Evolutionary conservation across 78 protist species (phyloP).

Genomic region (slime mould (Dictyostelium discoideum)): DNA sequence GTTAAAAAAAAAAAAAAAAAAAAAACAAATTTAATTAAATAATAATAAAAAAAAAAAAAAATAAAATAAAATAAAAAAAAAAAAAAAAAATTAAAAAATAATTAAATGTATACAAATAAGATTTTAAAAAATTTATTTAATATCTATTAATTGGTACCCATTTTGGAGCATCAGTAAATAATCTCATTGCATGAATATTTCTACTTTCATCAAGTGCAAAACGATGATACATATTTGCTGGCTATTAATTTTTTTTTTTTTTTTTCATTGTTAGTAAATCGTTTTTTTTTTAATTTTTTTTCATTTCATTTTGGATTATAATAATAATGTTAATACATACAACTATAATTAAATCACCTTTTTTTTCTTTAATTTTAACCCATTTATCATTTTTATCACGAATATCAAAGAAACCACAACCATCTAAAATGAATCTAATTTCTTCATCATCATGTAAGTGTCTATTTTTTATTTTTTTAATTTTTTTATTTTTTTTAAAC

Average conservation of each 20-base stretch:
- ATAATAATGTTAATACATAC: conserved; percentile 15
- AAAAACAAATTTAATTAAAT: background rate
- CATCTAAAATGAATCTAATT: conserved; percentile 91
- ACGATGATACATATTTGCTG: conserved; percentile 94
- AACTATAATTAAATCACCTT: conserved; percentile 88
- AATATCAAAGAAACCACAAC: conserved; percentile 94
- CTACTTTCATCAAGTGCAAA: conserved; percentile 85
- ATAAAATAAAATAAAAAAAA: background rate
- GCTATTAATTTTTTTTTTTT: conserved; percentile 41
- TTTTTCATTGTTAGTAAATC: background rate
- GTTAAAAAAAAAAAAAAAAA: conserved; percentile 16
- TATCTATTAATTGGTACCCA: background rate
- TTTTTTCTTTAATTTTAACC: conserved; percentile 86
- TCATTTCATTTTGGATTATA: background rate
- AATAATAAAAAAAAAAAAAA: background rate
- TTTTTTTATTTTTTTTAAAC: too few relatives aligned
- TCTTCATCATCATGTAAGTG: conserved; percentile 96
- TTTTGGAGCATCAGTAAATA: conserved; percentile 79
- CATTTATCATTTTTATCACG: conserved; percentile 88
- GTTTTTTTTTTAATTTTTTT: background rate
- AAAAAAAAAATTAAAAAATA: conserved; percentile 2
- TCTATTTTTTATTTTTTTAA: too few relatives aligned
- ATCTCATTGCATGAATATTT: conserved; percentile 76
- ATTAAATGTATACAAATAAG: background rate
- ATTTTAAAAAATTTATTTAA: background rate